These are phyloP conservation scores for Botrytis aclada DNA, from an alignment of 2,329 filamentous ascomycete species.

Conservation along the genomic window DNA sequence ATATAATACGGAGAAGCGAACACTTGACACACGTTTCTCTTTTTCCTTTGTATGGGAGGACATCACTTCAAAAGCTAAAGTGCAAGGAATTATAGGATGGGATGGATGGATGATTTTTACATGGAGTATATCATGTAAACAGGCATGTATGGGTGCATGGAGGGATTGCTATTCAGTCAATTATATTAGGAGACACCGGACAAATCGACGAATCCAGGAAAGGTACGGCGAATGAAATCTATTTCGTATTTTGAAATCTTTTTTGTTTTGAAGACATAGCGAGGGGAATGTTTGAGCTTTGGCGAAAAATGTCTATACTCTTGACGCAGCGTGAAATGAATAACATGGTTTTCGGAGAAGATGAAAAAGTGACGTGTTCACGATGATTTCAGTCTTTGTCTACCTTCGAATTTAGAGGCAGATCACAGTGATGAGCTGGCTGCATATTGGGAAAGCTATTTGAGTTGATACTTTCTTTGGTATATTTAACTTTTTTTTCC, in stretches of 20 bases:
- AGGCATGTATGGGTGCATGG: neutral
- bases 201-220: neutral
- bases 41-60: neutral
- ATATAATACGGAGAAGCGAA: neutral
- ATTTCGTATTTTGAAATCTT: neutral
- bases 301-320: neutral
- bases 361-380: neutral
- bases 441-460: neutral
- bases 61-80: neutral
- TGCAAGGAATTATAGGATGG: neutral
- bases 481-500: neutral
- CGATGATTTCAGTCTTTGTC: neutral
- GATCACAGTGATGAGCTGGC: neutral
- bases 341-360: neutral
- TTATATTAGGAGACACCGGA: neutral
- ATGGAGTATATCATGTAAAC: neutral
- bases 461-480: too few relatives aligned
- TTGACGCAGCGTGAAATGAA: neutral
- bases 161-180: neutral
- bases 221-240: neutral
- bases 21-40: neutral
- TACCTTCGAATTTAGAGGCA: neutral
- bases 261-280: neutral
- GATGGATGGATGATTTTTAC: neutral
- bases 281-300: neutral